These are phyloP conservation scores for Hericium erinaceus DNA, from an alignment of 768 basidiomycete species.

Conservation along the genomic window DNA sequence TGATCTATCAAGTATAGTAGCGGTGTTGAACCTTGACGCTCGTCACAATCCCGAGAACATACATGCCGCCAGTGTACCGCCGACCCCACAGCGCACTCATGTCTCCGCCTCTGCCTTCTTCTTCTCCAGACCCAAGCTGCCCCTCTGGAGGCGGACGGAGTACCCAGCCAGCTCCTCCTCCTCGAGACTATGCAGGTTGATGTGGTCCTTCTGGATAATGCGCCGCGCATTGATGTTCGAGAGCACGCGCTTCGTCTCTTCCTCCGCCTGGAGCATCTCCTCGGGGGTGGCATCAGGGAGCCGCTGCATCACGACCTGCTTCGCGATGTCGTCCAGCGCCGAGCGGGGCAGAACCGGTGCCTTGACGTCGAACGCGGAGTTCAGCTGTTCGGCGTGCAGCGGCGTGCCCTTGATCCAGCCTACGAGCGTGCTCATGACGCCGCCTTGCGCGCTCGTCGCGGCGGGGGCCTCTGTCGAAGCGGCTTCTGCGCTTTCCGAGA, in stretches of 20 bases:
- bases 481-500: not conserved
- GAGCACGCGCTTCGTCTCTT: slow-evolving; percentile 36
- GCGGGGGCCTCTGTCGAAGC: too few species aligned
- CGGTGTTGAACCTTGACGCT: too few species aligned
- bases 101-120: not conserved
- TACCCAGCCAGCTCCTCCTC: slow-evolving; percentile 55
- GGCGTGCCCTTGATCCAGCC: not conserved
- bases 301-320: slow-evolving; percentile 10
- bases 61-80: too few species aligned
- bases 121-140: slow-evolving; percentile 41
- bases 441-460: not conserved
- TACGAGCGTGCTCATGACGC: too few species aligned
- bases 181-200: slow-evolving; percentile 56
- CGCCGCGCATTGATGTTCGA: slow-evolving; percentile 63
- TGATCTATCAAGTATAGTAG: too few species aligned
- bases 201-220: slow-evolving; percentile 59
- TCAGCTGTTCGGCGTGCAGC: not conserved
- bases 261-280: not conserved
- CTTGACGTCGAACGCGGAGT: not conserved
- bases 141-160: slow-evolving; percentile 45
- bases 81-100: too few species aligned
- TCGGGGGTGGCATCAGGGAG: slow-evolving; percentile 25
- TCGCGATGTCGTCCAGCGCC: slow-evolving; percentile 3
- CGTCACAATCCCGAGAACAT: too few species aligned
- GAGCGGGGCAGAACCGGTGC: slow-evolving; percentile 3